phyloP scores from a whole-genome alignment of 2,329 filamentous ascomycete species.

The Ceratocystis papillata region DNA sequence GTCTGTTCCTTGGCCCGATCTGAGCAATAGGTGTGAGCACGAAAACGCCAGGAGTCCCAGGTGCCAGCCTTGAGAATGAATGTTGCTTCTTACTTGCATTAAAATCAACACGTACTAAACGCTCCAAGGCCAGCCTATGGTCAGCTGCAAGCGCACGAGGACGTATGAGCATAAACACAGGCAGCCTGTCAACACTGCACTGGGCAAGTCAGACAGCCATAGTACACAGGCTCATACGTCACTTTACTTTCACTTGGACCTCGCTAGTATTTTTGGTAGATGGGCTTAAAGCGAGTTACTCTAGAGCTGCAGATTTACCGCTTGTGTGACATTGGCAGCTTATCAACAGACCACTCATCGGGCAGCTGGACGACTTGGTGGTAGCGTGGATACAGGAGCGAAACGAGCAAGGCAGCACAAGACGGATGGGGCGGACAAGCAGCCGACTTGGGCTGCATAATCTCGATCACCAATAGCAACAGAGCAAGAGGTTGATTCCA shows the following conservation, averaged over 20 bases:
- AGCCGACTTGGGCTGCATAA: background rate
- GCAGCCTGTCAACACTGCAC: no score
- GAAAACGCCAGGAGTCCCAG: background rate
- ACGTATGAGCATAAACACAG: no score
- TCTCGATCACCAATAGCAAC: background rate
- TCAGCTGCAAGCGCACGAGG: background rate
- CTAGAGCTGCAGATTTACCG: background rate
- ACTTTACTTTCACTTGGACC: background rate
- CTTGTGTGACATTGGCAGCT: background rate
- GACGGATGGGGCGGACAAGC: no score
- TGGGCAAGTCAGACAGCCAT: no score
- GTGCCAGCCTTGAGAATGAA: no score
- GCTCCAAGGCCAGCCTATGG: background rate
- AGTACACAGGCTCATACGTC: background rate
- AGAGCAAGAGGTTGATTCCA: background rate
- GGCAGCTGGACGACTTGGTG: background rate
- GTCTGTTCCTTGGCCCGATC: background rate
- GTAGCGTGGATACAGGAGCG: no score
- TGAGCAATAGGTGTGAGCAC: background rate
- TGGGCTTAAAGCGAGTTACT: background rate
- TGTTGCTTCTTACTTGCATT: background rate
- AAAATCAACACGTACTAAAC: background rate
- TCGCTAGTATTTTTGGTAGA: background rate
- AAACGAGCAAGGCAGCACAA: no score
- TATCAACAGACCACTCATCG: background rate